Percentiles rank a stretch among this genome's conserved stretches.
Evolutionary conservation across 306 rosid genomes (phyloP).

Genomic region (Cucumis melo): DNA sequence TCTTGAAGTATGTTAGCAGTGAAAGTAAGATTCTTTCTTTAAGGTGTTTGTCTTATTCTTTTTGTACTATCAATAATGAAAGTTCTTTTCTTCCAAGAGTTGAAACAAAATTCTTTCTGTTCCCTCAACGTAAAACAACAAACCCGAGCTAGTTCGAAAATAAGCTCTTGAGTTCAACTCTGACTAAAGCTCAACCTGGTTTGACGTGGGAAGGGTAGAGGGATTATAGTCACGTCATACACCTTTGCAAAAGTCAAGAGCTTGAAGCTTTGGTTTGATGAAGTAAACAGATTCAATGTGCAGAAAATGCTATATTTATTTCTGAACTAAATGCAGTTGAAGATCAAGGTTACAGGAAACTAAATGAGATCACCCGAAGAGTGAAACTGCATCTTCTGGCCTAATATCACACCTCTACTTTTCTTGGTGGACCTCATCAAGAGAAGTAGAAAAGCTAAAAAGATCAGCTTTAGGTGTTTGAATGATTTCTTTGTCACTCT

Average conservation of each 20-base stretch:
- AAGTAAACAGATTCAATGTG: background rate
- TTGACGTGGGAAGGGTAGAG: background rate
- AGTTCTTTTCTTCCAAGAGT: too few relatives aligned
- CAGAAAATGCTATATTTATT: background rate
- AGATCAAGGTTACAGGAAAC: background rate
- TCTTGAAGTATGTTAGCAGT: too few relatives aligned
- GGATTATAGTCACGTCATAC: background rate
- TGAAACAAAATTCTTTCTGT: too few relatives aligned
- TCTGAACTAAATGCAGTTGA: background rate
- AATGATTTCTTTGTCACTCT: constrained; percentile 13
- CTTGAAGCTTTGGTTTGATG: background rate
- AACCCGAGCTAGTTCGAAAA: background rate
- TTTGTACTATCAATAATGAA: too few relatives aligned
- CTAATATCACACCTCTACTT: background rate
- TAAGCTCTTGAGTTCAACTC: background rate
- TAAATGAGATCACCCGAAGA: background rate
- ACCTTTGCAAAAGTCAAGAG: background rate
- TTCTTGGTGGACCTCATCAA: constrained; percentile 14
- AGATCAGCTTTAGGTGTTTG: constrained; percentile 22
- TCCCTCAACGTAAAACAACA: background rate
- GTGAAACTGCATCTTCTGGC: background rate
- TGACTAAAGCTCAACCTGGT: background rate
- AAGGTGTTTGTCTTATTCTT: too few relatives aligned
- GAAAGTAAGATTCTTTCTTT: too few relatives aligned
- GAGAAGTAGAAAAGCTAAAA: constrained; percentile 23